A percentile compares a stretch with the other conserved stretches of the same genome.
These are phyloP conservation scores for Pneumocystis murina DNA, from an alignment of 1,139 yeast genomes.

Conservation along the genomic window DNA sequence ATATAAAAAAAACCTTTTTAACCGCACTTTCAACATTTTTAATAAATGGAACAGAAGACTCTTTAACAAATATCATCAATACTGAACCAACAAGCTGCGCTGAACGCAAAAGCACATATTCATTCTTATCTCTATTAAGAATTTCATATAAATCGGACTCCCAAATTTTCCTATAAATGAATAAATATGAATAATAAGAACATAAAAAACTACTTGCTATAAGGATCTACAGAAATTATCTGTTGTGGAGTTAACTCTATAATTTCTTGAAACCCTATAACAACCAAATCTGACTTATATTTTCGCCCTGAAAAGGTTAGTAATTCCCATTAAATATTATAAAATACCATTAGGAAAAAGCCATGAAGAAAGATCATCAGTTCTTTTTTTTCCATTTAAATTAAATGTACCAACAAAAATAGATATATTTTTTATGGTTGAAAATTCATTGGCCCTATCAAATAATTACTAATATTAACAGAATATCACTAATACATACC, in stretches of 20 bases:
- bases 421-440: slow-evolving; percentile 43
- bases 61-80: slow-evolving; percentile 52
- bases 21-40: slow-evolving; percentile 65
- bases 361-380: slow-evolving; percentile 48
- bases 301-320: slow-evolving; percentile 20
- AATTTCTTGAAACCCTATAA: slow-evolving; percentile 81
- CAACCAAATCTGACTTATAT: slow-evolving; percentile 47
- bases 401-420: slow-evolving; percentile 79
- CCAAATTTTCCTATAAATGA: slow-evolving; percentile 39
- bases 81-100: slow-evolving; percentile 93
- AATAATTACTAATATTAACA: background rate
- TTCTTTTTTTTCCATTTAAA: slow-evolving; percentile 55
- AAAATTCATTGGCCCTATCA: slow-evolving; percentile 35
- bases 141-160: slow-evolving; percentile 48
- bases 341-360: slow-evolving; percentile 49
- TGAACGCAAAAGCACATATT: slow-evolving; percentile 59
- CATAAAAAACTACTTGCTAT: slow-evolving; percentile 30
- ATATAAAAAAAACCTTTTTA: slow-evolving; percentile 31
- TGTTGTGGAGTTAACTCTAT: slow-evolving; percentile 85
- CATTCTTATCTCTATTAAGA: slow-evolving; percentile 36
- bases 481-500: slow-evolving; percentile 13
- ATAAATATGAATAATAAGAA: background rate
- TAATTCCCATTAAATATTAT: background rate
- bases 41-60: slow-evolving; percentile 45
- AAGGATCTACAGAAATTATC: slow-evolving; percentile 67